Conservation (phyloP, 352 stramenopile genomes). For the Phytophthora colocasiae region DNA sequence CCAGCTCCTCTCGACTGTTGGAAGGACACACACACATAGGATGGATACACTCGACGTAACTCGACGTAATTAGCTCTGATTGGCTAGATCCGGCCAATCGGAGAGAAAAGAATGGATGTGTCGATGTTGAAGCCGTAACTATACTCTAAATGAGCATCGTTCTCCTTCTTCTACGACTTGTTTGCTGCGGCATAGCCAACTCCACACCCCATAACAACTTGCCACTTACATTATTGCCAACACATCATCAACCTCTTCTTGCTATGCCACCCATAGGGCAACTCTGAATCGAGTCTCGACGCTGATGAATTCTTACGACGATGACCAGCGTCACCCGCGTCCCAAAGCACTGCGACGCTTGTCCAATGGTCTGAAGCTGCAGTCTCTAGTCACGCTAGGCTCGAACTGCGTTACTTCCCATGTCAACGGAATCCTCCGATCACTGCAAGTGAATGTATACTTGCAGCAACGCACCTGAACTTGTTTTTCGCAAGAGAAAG, state of each 20-base stretch:
- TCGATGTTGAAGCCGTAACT: constrained; percentile 28
- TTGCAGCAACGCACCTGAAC: no score
- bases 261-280: not conserved
- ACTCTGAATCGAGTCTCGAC: not conserved
- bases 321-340: not conserved
- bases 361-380: constrained; percentile 4
- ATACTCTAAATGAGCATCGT: not conserved
- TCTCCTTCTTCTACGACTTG: not conserved
- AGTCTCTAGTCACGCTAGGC: constrained; percentile 1
- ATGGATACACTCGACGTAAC: constrained; percentile 23
- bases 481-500: no score
- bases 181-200: no score
- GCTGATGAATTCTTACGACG: not conserved
- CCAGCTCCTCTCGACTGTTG: constrained; percentile 26
- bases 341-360: constrained; percentile 5
- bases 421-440: constrained; percentile 2
- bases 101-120: constrained; percentile 17
- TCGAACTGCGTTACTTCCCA: constrained; percentile 27
- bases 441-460: constrained; percentile 13
- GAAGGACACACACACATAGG: constrained; percentile 22
- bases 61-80: constrained; percentile 14
- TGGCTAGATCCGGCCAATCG: constrained; percentile 31
- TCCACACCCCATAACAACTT: no score
- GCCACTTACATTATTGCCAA: no score
- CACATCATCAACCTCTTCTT: not conserved